phyloP scores from a whole-genome alignment of 192 early-diverging fungal species.

The Mortierella antarctica region DNA sequence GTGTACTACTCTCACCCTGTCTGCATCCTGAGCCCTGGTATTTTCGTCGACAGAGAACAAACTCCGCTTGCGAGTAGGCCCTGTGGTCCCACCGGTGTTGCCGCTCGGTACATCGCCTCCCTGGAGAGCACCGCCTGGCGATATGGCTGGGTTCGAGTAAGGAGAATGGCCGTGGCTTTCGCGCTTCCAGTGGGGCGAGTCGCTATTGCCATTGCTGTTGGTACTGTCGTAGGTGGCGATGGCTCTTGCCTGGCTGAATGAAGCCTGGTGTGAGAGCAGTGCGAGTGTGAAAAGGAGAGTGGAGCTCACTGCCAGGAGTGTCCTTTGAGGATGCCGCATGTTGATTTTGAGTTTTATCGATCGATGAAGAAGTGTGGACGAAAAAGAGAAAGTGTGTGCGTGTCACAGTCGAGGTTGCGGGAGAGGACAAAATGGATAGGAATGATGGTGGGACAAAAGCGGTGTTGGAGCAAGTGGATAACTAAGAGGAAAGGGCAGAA shows the following conservation, averaged over 20 bases:
- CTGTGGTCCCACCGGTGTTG: no score
- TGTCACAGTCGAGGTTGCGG: background rate
- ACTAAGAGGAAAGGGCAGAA: no score
- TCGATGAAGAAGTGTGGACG: background rate
- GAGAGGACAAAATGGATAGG: background rate
- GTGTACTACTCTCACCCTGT: no score
- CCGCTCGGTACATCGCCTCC: background rate
- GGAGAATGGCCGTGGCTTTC: conserved; percentile 3
- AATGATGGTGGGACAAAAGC: background rate
- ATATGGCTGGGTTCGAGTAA: background rate
- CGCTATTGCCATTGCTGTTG: conserved; percentile 3
- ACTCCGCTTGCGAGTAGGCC: conserved; percentile 10
- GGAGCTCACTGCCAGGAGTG: conserved; percentile 21
- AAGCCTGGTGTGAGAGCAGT: conserved; percentile 12
- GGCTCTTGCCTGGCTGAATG: background rate
- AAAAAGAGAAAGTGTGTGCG: background rate
- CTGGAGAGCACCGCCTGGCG: background rate
- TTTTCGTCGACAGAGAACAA: conserved; percentile 30
- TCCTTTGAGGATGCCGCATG: conserved; percentile 24
- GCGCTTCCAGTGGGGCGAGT: conserved; percentile 15
- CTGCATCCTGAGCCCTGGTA: background rate
- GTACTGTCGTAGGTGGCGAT: background rate
- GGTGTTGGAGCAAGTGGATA: no score
- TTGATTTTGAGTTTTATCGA: background rate
- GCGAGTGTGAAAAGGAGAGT: conserved; percentile 13